A percentile compares a stretch with the other conserved stretches of the same genome.
These are phyloP conservation scores for Diaporthe ampelina DNA, from an alignment of 2,329 filamentous ascomycete genomes.

Conservation along the genomic window DNA sequence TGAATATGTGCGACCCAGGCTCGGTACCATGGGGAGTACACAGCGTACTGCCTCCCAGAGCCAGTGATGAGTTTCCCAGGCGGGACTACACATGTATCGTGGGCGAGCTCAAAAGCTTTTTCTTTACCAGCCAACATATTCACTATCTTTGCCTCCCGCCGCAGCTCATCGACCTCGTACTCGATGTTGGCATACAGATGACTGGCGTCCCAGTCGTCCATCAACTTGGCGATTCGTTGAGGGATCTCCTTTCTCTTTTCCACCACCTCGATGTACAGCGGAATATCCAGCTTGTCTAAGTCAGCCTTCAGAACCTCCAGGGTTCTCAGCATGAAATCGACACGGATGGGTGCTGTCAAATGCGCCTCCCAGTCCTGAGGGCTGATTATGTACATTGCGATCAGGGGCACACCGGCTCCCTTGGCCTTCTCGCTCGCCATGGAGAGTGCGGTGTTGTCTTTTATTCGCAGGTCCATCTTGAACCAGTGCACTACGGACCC, in stretches of 20 bases:
- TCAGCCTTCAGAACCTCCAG: slow-evolving; percentile 76
- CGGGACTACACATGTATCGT: slow-evolving; percentile 86
- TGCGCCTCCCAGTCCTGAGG: slow-evolving; percentile 90
- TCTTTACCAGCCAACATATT: slow-evolving; percentile 71
- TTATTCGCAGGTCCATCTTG: slow-evolving; percentile 81
- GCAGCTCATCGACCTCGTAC: slow-evolving; percentile 91
- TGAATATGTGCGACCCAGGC: slow-evolving; percentile 83
- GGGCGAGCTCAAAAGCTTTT: slow-evolving; percentile 78
- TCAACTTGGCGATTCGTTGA: slow-evolving; percentile 72
- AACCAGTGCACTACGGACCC: slow-evolving; percentile 89
- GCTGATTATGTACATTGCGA: slow-evolving; percentile 84
- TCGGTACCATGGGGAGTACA: slow-evolving; percentile 87
- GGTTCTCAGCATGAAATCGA: slow-evolving; percentile 86
- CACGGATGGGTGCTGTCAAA: slow-evolving; percentile 76
- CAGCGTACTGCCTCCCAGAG: slow-evolving; percentile 82
- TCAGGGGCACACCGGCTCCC: slow-evolving; percentile 69
- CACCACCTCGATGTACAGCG: slow-evolving; percentile 81
- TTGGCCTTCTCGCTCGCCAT: slow-evolving; percentile 70
- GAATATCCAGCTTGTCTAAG: slow-evolving; percentile 79
- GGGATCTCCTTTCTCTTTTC: slow-evolving; percentile 75
- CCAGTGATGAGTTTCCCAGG: slow-evolving; percentile 78
- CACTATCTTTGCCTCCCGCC: slow-evolving; percentile 79
- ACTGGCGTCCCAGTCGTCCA: slow-evolving; percentile 78
- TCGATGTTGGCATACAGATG: slow-evolving; percentile 89
- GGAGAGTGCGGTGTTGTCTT: slow-evolving; percentile 80